Percentiles rank a stretch among this genome's conserved stretches.
Evolutionary conservation across 345 rosid species (phyloP).

Genomic region (Excoecaria cochinchinensis): DNA sequence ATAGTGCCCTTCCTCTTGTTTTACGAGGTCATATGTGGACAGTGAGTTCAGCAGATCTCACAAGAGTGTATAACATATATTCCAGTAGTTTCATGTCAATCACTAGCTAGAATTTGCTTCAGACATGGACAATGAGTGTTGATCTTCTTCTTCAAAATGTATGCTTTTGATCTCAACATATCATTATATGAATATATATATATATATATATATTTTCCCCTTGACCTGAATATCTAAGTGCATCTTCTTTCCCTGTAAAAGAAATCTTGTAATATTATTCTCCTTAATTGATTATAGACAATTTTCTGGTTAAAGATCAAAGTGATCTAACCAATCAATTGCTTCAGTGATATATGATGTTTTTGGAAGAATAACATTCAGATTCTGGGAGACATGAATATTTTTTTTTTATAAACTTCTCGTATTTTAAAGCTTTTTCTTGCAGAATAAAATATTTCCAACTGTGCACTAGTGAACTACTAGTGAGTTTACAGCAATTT

Average conservation of each 20-base stretch:
- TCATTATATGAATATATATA: not conserved
- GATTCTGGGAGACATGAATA: no score
- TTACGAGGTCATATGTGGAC: conserved; percentile 76
- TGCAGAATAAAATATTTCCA: not conserved
- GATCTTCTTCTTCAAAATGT: not conserved
- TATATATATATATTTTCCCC: not conserved
- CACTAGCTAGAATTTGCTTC: conserved; percentile 12
- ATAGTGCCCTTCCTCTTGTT: conserved; percentile 39
- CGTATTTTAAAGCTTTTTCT: no score
- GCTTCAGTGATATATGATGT: no score
- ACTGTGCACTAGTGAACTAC: not conserved
- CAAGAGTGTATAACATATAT: conserved; percentile 54
- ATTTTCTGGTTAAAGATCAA: no score
- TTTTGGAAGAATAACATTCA: no score
- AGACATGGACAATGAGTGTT: not conserved
- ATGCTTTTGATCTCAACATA: not conserved
- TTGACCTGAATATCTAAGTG: not conserved
- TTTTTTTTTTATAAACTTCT: no score
- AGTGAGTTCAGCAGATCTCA: conserved; percentile 61
- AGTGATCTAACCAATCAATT: no score
- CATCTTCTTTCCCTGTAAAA: not conserved
- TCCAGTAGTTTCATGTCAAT: conserved; percentile 38
- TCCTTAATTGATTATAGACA: not conserved
- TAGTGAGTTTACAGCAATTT: not conserved
- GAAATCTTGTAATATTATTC: not conserved